phyloP scores from a whole-genome alignment of 2,329 filamentous ascomycete species.

The Colletotrichum camelliae region DNA sequence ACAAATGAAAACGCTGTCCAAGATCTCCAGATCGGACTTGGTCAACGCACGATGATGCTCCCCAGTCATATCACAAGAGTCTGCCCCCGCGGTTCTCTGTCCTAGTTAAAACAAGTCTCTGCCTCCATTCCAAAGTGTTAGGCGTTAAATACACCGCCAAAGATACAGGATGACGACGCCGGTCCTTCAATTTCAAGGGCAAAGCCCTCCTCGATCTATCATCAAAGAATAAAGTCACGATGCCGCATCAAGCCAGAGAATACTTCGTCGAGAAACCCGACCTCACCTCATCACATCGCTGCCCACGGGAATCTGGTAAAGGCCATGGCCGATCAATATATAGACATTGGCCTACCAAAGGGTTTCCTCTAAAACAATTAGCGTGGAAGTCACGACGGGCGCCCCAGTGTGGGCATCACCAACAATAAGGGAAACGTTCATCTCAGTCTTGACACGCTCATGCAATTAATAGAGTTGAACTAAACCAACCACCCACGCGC shows the following conservation, averaged over 20 bases:
- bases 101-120: neutral
- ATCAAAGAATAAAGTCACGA: accelerated
- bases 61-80: neutral
- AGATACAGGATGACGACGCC: accelerated
- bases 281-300: too few species aligned
- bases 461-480: constrained; percentile 4
- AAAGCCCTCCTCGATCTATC: neutral
- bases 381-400: neutral
- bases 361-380: neutral
- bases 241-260: neutral
- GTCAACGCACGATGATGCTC: neutral
- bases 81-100: neutral
- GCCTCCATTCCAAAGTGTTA: neutral
- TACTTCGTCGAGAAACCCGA: too few species aligned
- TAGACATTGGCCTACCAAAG: neutral
- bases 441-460: neutral
- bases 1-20: neutral
- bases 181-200: neutral
- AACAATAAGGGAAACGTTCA: accelerated
- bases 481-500: neutral
- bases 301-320: too few species aligned
- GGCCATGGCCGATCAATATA: neutral
- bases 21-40: neutral
- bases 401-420: neutral
- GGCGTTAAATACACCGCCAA: accelerated